Evolutionary conservation across 2,329 filamentous ascomycete genomes (phyloP).

Genomic region (Didymella keratinophila): DNA sequence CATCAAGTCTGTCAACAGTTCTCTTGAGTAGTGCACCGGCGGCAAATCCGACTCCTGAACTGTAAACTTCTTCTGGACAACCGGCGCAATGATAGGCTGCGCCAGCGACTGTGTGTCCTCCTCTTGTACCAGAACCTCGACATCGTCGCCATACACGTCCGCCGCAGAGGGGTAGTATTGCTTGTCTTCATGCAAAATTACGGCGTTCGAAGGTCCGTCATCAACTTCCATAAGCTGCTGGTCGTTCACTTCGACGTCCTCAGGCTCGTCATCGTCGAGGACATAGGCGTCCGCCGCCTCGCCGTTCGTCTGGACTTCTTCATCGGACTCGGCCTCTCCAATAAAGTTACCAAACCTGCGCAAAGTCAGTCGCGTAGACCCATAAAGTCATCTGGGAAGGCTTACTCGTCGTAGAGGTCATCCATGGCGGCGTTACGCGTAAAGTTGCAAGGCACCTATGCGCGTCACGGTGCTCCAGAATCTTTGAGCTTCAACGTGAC

Average conservation of each 20-base stretch:
- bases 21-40: constrained; percentile 83
- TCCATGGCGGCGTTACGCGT: constrained; percentile 69
- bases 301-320: constrained; percentile 80
- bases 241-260: constrained; percentile 60
- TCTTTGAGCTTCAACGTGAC: constrained; percentile 27
- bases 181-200: constrained; percentile 98
- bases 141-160: constrained; percentile 92
- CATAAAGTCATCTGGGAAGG: not conserved
- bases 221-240: constrained; percentile 96
- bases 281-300: constrained; percentile 81
- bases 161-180: constrained; percentile 99
- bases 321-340: constrained; percentile 89
- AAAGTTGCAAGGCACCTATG: constrained; percentile 23
- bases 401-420: constrained; percentile 94
- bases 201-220: constrained; percentile 90
- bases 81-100: constrained; percentile 90
- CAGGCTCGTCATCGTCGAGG: constrained; percentile 70
- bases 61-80: constrained; percentile 95
- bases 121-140: constrained; percentile 95
- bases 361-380: constrained; percentile 26
- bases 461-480: constrained; percentile 38
- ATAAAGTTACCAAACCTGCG: constrained; percentile 96
- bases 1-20: constrained; percentile 95
- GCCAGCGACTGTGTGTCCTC: constrained; percentile 94
- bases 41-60: constrained; percentile 92